These are phyloP conservation scores for Aureobasidium pullulans DNA, from an alignment of 2,329 filamentous ascomycete genomes.

Conservation along the genomic window DNA sequence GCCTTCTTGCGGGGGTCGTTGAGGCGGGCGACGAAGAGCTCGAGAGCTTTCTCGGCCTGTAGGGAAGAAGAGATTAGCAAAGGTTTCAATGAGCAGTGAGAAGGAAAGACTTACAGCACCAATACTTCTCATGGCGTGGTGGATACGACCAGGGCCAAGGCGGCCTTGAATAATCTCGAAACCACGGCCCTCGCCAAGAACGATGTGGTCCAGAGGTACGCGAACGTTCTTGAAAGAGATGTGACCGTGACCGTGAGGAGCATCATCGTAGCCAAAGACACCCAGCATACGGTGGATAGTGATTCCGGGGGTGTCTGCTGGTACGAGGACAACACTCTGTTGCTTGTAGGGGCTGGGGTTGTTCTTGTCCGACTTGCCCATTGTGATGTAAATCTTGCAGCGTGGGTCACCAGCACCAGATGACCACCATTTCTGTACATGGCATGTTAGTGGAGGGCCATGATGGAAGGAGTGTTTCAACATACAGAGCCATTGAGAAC, in stretches of 20 bases:
- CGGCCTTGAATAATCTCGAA: conserved; percentile 99
- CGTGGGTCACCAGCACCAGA: conserved; percentile 88
- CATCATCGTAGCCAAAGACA: conserved; percentile 95
- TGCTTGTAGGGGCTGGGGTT: conserved; percentile 77
- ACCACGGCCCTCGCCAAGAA: conserved; percentile 85
- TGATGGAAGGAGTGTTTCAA: conserved; percentile 2
- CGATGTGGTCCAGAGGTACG: conserved; percentile 74
- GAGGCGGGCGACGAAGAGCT: conserved; percentile 90
- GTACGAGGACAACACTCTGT: conserved; percentile 88
- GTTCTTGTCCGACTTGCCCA: conserved; percentile 80
- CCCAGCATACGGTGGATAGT: conserved; percentile 90
- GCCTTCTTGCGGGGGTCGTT: conserved; percentile 88
- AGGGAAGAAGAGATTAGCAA: neutral
- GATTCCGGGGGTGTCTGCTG: conserved; percentile 71
- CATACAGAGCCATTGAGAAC: conserved; percentile 78
- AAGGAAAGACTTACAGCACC: conserved; percentile 54
- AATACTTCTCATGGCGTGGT: conserved; percentile 94
- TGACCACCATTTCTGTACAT: conserved; percentile 89
- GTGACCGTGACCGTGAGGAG: conserved; percentile 96
- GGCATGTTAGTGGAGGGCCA: neutral
- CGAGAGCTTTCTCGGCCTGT: conserved; percentile 79
- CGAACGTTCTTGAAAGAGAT: conserved; percentile 84
- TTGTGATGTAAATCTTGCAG: conserved; percentile 90
- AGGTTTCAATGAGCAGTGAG: too few relatives aligned
- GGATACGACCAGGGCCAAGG: conserved; percentile 89